Evolutionary conservation across 208 protist species (phyloP).

Genomic region (Crithidia bombi): DNA sequence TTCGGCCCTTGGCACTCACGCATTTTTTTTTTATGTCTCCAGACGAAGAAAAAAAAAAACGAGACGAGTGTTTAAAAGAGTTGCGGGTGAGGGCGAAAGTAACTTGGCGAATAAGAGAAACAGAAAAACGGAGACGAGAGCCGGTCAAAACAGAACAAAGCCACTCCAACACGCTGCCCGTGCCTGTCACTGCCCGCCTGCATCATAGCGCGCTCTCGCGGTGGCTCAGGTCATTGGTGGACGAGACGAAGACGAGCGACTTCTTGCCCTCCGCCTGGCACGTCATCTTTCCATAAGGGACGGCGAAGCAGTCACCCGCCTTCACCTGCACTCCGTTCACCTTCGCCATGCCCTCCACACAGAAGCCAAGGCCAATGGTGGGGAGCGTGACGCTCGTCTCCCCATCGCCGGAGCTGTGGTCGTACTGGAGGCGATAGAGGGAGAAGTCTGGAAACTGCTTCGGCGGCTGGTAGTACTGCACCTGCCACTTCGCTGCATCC

Average conservation of each 20-base stretch:
- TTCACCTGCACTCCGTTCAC: slow-evolving; percentile 72
- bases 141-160: background rate
- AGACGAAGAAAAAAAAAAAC: slow-evolving; percentile 12
- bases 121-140: slow-evolving; percentile 8
- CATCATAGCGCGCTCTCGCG: slow-evolving; percentile 10
- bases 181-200: background rate
- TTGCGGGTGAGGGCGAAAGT: background rate
- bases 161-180: background rate
- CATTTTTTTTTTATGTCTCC: background rate
- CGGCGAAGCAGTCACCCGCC: slow-evolving; percentile 78
- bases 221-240: slow-evolving; percentile 57
- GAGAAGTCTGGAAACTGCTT: slow-evolving; percentile 85
- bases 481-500: slow-evolving; percentile 59
- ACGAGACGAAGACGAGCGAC: slow-evolving; percentile 83
- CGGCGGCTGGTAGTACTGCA: slow-evolving; percentile 88
- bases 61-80: background rate
- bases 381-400: slow-evolving; percentile 55
- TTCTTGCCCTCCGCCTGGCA: slow-evolving; percentile 57
- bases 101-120: background rate
- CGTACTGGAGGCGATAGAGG: slow-evolving; percentile 73
- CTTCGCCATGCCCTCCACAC: slow-evolving; percentile 63
- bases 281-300: slow-evolving; percentile 71
- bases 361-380: slow-evolving; percentile 89
- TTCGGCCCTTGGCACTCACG: too few species aligned
- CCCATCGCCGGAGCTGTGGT: slow-evolving; percentile 42